Evolutionary conservation across 805 yeast genomes (phyloP).

Genomic region (Starmerella potacharoeniae): DNA sequence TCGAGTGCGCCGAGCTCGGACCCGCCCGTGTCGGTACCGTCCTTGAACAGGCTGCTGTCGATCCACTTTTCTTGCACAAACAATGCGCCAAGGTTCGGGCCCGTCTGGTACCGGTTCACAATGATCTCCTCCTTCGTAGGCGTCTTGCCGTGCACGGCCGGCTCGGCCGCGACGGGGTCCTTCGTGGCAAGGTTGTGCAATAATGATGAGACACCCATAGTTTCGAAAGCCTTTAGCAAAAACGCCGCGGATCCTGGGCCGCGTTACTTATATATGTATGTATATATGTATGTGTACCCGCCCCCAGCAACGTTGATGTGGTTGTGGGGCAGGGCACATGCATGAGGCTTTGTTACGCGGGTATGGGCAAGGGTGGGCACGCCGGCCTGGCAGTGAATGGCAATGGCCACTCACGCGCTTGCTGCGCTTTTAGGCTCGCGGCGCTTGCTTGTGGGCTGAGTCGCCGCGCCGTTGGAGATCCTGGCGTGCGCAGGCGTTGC

Average conservation of each 20-base stretch:
- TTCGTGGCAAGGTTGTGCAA: conserved; percentile 19
- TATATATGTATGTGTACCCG: neutral
- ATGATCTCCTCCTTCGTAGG: conserved; percentile 29
- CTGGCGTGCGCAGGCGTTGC: too few relatives aligned
- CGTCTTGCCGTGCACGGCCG: conserved; percentile 26
- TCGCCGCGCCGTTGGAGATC: too few relatives aligned
- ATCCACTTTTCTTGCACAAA: conserved; percentile 78
- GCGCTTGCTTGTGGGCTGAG: too few relatives aligned
- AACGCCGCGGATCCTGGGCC: too few relatives aligned
- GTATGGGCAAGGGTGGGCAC: neutral
- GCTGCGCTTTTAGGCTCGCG: too few relatives aligned
- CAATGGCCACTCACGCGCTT: too few relatives aligned
- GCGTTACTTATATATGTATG: neutral
- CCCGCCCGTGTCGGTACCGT: conserved; percentile 36
- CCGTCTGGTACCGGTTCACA: conserved; percentile 43
- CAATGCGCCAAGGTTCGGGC: conserved; percentile 75
- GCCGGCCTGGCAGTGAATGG: too few relatives aligned
- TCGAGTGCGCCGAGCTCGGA: conserved; percentile 67
- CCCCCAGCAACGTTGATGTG: neutral
- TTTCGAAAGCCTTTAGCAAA: neutral
- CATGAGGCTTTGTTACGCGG: conserved; percentile 1
- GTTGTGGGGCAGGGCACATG: conserved; percentile 1
- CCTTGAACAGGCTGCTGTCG: conserved; percentile 48
- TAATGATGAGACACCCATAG: conserved; percentile 25
- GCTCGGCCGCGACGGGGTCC: conserved; percentile 23